Percentiles rank a stretch among this genome's conserved stretches.
These are phyloP conservation scores for Chlorella sp. DNA, from an alignment of 139 green algal species.

Conservation along the genomic window DNA sequence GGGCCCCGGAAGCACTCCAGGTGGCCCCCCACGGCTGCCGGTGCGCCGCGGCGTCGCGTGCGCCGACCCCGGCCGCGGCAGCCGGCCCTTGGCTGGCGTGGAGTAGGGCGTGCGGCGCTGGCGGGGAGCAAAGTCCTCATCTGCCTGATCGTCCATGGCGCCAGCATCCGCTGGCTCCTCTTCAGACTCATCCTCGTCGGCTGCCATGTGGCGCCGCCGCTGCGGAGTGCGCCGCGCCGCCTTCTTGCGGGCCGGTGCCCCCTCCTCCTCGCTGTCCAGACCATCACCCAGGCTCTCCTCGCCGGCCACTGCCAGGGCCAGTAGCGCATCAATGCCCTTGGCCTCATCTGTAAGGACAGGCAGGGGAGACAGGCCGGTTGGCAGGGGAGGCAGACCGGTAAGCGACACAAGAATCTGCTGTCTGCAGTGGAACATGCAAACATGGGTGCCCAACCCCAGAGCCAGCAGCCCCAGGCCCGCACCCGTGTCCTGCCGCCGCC, in stretches of 20 bases:
- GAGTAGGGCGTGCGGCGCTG: constrained; percentile 33
- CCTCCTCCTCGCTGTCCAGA: constrained; percentile 27
- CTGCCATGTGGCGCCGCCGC: background rate
- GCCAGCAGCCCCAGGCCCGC: background rate
- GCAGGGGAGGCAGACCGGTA: background rate
- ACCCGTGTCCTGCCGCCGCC: constrained; percentile 27
- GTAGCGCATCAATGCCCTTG: constrained; percentile 74
- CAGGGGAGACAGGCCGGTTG: too few species aligned
- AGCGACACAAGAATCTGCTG: too few species aligned
- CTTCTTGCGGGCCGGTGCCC: background rate
- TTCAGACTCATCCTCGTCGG: constrained; percentile 31
- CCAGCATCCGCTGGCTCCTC: constrained; percentile 27
- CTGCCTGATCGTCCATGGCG: constrained; percentile 30
- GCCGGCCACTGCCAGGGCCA: constrained; percentile 68
- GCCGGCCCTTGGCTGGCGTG: constrained; percentile 28
- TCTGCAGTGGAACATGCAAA: too few species aligned
- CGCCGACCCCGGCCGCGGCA: too few species aligned
- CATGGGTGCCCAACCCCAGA: too few species aligned
- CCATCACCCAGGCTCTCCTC: constrained; percentile 22
- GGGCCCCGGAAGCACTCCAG: background rate
- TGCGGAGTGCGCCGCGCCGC: constrained; percentile 5
- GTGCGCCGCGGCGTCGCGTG: too few species aligned
- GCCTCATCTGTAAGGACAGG: constrained; percentile 47
- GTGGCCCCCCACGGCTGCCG: too few species aligned
- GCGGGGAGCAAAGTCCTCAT: constrained; percentile 34